Base-by-base conservation (phyloP, 495 filamentous ascomycete genomes). In the Pyrenopolyporus hunteri region DNA sequence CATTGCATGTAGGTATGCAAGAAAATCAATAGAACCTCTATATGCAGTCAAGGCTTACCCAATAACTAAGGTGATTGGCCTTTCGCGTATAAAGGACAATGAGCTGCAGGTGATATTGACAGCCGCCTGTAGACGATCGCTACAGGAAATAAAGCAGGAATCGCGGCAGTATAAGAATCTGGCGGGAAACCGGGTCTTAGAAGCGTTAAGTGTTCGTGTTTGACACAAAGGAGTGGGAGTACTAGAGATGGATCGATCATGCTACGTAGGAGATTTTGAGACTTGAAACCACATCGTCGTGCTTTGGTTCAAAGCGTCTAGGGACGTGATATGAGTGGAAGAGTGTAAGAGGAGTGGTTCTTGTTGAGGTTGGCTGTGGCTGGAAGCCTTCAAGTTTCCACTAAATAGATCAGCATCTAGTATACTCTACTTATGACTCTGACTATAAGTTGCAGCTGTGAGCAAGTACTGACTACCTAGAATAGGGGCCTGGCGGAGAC, bases 261-360 rank as follows among this genome's bases (percentile, higher is more conserved):
- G 17, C 32, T 56, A 52, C 25, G 51, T 52, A 56, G 39, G 56
- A 57, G 39, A 33, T 35, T 32, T 61, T 48, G 46, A 11, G 31
- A 59, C 39, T 57, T 66, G 63, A 66, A 66, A 66, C 63, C 19
- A 8, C 28, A 61, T 66, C 63, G 63, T 51, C 57, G 57, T 53
- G 47, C 40, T 35, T n/a, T 57, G 40, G 57, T 66, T 61, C 57
- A 61, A 66, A 66, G 63, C 63, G 63, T 66, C 40, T 66, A 66
- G 46, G 57, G 51, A n/a, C 25, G 57, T 10, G 47, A 57, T 52
- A 6, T 60, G 42, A 66, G 57, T 61, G 63, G 63, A 66, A 61
- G 63, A 32, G 35, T 25, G 8, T n/a, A 37, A 35, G 35, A 20
- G 19, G 52, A 39, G 19, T 37, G 45, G 49, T 47, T 51, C 31